Evolutionary conservation across 2,329 filamentous ascomycete species (phyloP), one percentile per base, ranked within the genome.

Genomic region (Stagonosporopsis tanaceti): DNA sequence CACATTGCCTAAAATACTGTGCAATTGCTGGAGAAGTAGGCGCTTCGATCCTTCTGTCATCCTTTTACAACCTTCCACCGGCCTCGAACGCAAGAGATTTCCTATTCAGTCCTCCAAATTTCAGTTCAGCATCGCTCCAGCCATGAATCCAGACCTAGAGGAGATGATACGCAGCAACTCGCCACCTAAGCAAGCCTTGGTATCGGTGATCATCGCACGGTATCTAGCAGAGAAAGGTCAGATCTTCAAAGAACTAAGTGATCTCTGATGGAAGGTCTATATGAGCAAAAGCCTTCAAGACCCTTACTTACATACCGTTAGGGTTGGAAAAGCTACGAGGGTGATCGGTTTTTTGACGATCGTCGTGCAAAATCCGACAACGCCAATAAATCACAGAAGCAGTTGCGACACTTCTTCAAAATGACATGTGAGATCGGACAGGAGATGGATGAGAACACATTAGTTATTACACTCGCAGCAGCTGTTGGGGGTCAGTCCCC

Each of bases 241-340:
- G 15, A 44, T 27, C 12, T 57, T 57, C 30, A 53, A 57, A 48
- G 38, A 47, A 45, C 42, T 57, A 2, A 24, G 47, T 48, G 30
- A 42, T 44, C 48, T 52, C 38, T 22, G 38, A 42, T 25, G 32
- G 12, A 52, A 57, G 48, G 48, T 57, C 52, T 44, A 5, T 40
- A 48, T 22, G 32, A 52, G 30, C 11, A 39, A 38, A 51, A 35
- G 28, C 30, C 27, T 47, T 53, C 35, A 44, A 30, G 41, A 27
- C 91, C 91, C 48, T 52, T 44, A 22, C 54, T 57, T 48, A 57
- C 30, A 48, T 52, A 40, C 38, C 14, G 5, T 35, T 40, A 84
- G 82, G 79, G 80, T 20, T 82, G 81, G 79, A 64, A 76, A 0
- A 82, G 76, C 47, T 64, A 75, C 0, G 61, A 70, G 35, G 82